Percentiles rank a stretch among this genome's conserved stretches.
Conservation (phyloP, 202 grass and related monocot genomes). For the Digitaria exilis region DNA sequence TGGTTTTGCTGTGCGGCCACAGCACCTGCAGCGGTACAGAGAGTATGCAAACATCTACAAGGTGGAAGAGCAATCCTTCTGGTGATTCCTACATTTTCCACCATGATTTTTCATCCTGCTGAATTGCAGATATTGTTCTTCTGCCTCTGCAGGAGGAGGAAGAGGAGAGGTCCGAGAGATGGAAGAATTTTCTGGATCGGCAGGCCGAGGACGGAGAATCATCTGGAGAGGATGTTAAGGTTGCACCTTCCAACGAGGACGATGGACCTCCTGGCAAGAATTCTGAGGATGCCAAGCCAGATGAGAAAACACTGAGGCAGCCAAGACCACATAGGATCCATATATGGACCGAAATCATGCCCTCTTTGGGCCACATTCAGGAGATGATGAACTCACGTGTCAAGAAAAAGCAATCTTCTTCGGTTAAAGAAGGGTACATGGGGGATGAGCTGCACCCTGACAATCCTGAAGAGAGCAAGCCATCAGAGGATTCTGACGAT, state of each 20-base stretch:
- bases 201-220: slow-evolving; percentile 63
- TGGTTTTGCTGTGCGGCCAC: slow-evolving; percentile 94
- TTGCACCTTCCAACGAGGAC: slow-evolving; percentile 46
- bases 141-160: slow-evolving; percentile 84
- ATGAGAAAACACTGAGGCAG: slow-evolving; percentile 43
- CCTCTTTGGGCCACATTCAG: slow-evolving; percentile 72
- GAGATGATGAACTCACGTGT: slow-evolving; percentile 88
- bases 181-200: slow-evolving; percentile 85
- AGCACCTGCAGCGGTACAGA: slow-evolving; percentile 91
- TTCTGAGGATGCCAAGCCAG: slow-evolving; percentile 27
- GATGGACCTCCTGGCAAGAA: slow-evolving; percentile 26
- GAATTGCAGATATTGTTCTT: slow-evolving; percentile 19
- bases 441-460: slow-evolving; percentile 15
- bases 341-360: slow-evolving; percentile 81
- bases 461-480: slow-evolving; percentile 61
- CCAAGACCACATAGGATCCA: slow-evolving; percentile 60
- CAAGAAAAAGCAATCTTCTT: slow-evolving; percentile 53
- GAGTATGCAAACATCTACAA: slow-evolving; percentile 98
- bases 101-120: slow-evolving; percentile 35
- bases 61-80: slow-evolving; percentile 45
- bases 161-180: slow-evolving; percentile 98
- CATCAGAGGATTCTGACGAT: slow-evolving; percentile 78
- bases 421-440: slow-evolving; percentile 14
- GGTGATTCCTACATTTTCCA: slow-evolving; percentile 14
- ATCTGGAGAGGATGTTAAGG: slow-evolving; percentile 61